Evolutionary conservation across 805 yeast species (phyloP).

Genomic region (Cephaloascus fragrans): DNA sequence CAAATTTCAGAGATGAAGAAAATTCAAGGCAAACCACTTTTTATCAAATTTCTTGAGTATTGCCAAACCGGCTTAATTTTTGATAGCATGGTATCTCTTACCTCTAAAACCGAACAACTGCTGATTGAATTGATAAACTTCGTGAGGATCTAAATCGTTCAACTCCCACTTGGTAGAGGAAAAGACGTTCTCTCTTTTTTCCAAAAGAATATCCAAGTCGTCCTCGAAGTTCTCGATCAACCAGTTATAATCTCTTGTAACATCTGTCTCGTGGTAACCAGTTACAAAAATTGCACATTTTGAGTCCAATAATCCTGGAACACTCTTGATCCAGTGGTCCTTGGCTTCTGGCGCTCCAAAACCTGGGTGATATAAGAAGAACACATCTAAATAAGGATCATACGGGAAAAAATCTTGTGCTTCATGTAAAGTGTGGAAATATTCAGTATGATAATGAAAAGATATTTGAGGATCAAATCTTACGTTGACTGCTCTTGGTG

Average conservation of each 20-base stretch:
- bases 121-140: slow-evolving; percentile 87
- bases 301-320: slow-evolving; percentile 83
- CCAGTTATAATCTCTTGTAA: slow-evolving; percentile 62
- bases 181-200: slow-evolving; percentile 62
- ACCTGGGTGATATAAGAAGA: slow-evolving; percentile 95
- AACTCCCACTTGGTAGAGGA: slow-evolving; percentile 91
- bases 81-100: slow-evolving; percentile 86
- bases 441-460: slow-evolving; percentile 78
- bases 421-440: slow-evolving; percentile 84
- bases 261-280: slow-evolving; percentile 75
- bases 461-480: slow-evolving; percentile 67
- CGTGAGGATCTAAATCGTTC: slow-evolving; percentile 87
- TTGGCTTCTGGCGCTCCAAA: slow-evolving; percentile 72
- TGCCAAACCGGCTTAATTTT: slow-evolving; percentile 12
- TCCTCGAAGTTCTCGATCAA: slow-evolving; percentile 53
- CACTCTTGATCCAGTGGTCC: slow-evolving; percentile 74
- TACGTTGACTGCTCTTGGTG: slow-evolving; percentile 58
- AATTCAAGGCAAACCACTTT: too few species aligned
- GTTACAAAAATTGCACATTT: slow-evolving; percentile 90
- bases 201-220: slow-evolving; percentile 75
- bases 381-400: slow-evolving; percentile 91
- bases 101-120: slow-evolving; percentile 89
- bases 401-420: slow-evolving; percentile 95
- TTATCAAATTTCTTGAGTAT: too few species aligned
- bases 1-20: too few species aligned